Conservation (phyloP, 495 filamentous ascomycete species). For the Penicillium coprophilum region DNA sequence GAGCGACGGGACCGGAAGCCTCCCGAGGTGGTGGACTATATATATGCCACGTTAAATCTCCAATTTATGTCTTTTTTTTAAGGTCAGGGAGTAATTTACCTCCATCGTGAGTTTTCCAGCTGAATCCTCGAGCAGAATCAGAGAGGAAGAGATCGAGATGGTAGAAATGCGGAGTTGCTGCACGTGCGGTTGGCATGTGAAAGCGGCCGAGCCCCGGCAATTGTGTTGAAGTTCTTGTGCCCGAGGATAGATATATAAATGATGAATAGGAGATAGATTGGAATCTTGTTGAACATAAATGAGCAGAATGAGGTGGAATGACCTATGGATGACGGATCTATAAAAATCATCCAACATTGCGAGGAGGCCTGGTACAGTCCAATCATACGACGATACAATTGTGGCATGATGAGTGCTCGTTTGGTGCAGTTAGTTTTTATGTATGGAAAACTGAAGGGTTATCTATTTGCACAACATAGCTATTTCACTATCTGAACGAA, state of each 20-base stretch:
- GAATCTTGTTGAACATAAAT: background rate
- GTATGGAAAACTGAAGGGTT: background rate
- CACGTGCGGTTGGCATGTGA: slow-evolving; percentile 29
- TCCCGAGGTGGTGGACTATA: slow-evolving; percentile 23
- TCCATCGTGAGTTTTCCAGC: slow-evolving; percentile 23
- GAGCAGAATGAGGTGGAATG: background rate
- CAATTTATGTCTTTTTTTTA: background rate
- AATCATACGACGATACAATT: slow-evolving; percentile 1
- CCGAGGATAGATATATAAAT: background rate
- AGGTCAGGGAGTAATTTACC: slow-evolving; percentile 15
- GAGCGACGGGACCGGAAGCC: slow-evolving; percentile 46
- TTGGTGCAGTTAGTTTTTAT: background rate
- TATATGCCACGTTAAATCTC: background rate
- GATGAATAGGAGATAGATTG: background rate
- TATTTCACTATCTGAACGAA: slow-evolving; percentile 3
- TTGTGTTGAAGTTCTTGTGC: background rate
- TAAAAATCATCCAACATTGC: background rate
- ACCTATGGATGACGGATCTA: background rate
- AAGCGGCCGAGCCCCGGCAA: slow-evolving; percentile 21
- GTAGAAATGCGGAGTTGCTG: slow-evolving; percentile 31
- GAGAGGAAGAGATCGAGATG: slow-evolving; percentile 7
- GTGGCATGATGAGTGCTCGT: background rate
- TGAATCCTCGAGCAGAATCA: background rate
- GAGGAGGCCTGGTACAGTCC: background rate
- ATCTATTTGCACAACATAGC: slow-evolving; percentile 12